These are phyloP conservation scores for Biscogniauxia marginata DNA, from an alignment of 2,329 filamentous ascomycete genomes.

Conservation along the genomic window DNA sequence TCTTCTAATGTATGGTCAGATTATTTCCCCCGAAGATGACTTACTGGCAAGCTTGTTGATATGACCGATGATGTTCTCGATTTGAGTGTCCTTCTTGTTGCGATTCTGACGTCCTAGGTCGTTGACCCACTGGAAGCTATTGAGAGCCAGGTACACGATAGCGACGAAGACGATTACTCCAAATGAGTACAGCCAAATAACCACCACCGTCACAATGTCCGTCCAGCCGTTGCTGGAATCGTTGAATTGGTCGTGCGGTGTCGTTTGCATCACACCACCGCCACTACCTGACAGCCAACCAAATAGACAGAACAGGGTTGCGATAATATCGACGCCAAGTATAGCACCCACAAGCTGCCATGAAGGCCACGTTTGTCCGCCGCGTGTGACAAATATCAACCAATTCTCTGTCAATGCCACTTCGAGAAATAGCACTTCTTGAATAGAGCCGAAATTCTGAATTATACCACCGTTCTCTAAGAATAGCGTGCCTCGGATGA, in stretches of 20 bases:
- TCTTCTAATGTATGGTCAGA: background rate
- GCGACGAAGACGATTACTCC: constrained; percentile 64
- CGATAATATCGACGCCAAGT: constrained; percentile 67
- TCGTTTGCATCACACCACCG: constrained; percentile 32
- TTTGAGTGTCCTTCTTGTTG: constrained; percentile 58
- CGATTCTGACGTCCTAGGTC: constrained; percentile 64
- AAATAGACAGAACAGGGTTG: constrained; percentile 73
- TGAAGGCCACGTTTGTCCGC: constrained; percentile 70
- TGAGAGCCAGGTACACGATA: constrained; percentile 63
- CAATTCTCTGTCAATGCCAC: constrained; percentile 74
- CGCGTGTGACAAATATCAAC: constrained; percentile 76
- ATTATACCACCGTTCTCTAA: constrained; percentile 69
- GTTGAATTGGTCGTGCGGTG: constrained; percentile 34
- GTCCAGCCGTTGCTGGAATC: constrained; percentile 41
- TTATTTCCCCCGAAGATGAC: constrained; percentile 6
- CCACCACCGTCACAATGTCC: constrained; percentile 59
- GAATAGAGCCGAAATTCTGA: constrained; percentile 71
- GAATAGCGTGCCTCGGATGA: constrained; percentile 70
- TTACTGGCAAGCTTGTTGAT: constrained; percentile 58
- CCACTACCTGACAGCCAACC: constrained; percentile 65
- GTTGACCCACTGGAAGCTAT: constrained; percentile 57
- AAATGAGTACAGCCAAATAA: constrained; percentile 66
- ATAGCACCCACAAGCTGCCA: constrained; percentile 73
- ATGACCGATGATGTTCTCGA: constrained; percentile 65
- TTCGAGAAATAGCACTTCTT: constrained; percentile 73